phyloP scores from a whole-genome alignment of 1,139 yeast genomes.

The Nakaseomyces sp. region DNA sequence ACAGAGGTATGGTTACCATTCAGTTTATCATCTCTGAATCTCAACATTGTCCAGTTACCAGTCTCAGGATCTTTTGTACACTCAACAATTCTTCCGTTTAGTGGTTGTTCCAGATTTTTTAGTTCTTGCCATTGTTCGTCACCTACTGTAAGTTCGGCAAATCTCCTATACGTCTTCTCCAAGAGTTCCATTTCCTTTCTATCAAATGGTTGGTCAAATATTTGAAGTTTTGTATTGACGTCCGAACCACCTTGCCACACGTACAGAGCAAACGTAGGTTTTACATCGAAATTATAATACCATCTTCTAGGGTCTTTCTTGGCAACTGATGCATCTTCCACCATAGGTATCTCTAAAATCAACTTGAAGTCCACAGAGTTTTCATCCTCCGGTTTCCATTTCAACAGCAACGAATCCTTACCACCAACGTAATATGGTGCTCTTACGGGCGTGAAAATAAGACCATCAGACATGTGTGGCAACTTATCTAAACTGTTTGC shows the following conservation, averaged over 20 bases:
- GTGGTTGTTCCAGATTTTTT: conserved; percentile 63
- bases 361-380: conserved; percentile 85
- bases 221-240: conserved; percentile 24
- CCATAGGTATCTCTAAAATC: conserved; percentile 55
- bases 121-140: conserved; percentile 78
- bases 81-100: conserved; percentile 87
- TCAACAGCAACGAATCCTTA: conserved; percentile 70
- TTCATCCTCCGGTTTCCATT: conserved; percentile 97
- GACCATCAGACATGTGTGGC: conserved; percentile 88
- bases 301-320: conserved; percentile 66
- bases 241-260: conserved; percentile 71
- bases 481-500: conserved; percentile 62
- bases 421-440: conserved; percentile 76
- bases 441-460: conserved; percentile 84
- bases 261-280: conserved; percentile 56
- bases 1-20: conserved; percentile 79
- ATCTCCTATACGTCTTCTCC: conserved; percentile 52
- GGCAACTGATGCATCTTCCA: conserved; percentile 60
- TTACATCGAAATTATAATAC: conserved; percentile 71
- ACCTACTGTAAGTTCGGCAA: conserved; percentile 51
- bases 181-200: conserved; percentile 28
- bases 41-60: conserved; percentile 70
- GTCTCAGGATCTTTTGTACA: conserved; percentile 45
- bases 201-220: conserved; percentile 29
- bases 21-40: conserved; percentile 88